These are phyloP conservation scores for Ogataea zsoltii DNA, from an alignment of 805 yeast species.

Conservation along the genomic window DNA sequence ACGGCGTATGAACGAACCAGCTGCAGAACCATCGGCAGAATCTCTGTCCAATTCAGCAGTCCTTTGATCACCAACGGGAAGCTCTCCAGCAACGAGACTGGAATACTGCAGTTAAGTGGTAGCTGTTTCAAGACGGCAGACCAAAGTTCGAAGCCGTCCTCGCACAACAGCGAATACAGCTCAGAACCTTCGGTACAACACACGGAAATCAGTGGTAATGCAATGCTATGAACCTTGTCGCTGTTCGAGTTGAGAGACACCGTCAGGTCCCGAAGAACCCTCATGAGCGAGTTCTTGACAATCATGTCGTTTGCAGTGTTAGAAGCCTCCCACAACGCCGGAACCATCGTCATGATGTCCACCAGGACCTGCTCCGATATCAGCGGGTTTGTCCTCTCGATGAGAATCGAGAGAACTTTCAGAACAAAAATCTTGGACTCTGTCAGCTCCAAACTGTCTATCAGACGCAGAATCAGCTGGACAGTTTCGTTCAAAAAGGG, in stretches of 20 bases:
- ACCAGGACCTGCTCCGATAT: conserved; percentile 52
- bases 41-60: conserved; percentile 70
- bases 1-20: conserved; percentile 65
- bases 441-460: conserved; percentile 54
- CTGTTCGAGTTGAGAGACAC: conserved; percentile 58
- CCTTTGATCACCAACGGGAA: conserved; percentile 58
- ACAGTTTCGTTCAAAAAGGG: conserved; percentile 62
- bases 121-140: conserved; percentile 62
- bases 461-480: conserved; percentile 46
- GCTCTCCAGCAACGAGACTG: conserved; percentile 42
- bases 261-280: conserved; percentile 59
- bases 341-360: conserved; percentile 57
- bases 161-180: conserved; percentile 59
- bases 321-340: conserved; percentile 72
- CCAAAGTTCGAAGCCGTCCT: conserved; percentile 90
- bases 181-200: conserved; percentile 65
- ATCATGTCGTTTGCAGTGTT: conserved; percentile 44
- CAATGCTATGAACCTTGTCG: conserved; percentile 48
- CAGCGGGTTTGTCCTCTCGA: conserved; percentile 66
- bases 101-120: conserved; percentile 40
- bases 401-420: conserved; percentile 62
- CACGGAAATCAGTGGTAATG: conserved; percentile 61
- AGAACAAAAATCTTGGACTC: conserved; percentile 79
- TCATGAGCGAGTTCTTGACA: conserved; percentile 48
- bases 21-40: conserved; percentile 61